phyloP scores from a whole-genome alignment of 2,329 filamentous ascomycete genomes.

The Aspergillus clavatus region DNA sequence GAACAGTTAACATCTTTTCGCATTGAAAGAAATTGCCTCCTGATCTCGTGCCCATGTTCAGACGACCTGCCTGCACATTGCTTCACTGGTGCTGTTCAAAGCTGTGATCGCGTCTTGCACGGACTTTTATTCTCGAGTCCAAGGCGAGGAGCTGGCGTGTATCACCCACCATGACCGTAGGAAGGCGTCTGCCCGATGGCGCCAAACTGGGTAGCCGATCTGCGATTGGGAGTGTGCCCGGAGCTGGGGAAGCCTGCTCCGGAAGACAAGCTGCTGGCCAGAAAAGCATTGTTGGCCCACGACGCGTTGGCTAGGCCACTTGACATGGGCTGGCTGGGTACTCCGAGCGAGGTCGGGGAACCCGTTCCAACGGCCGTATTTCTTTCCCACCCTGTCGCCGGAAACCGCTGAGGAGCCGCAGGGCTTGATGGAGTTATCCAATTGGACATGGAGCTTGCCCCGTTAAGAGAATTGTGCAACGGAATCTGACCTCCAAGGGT shows the following conservation, averaged over 20 bases:
- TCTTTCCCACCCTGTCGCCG: slow-evolving; percentile 23
- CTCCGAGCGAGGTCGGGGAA: slow-evolving; percentile 17
- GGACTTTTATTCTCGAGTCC: not conserved
- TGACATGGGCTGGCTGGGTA: slow-evolving; percentile 24
- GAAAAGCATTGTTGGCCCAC: slow-evolving; percentile 36
- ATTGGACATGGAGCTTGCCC: slow-evolving; percentile 19
- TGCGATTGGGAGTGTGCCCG: slow-evolving; percentile 23
- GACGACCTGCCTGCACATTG: not conserved
- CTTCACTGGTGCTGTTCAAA: not conserved
- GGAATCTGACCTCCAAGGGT: slow-evolving; percentile 24
- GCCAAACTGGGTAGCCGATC: slow-evolving; percentile 31
- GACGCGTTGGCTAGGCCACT: slow-evolving; percentile 26
- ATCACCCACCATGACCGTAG: slow-evolving; percentile 47
- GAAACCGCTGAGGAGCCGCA: slow-evolving; percentile 12
- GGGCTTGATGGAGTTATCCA: slow-evolving; percentile 20
- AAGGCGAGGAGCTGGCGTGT: not conserved
- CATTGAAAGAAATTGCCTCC: not conserved
- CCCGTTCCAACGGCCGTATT: slow-evolving; percentile 13
- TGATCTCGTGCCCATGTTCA: not conserved
- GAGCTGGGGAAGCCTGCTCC: slow-evolving; percentile 22
- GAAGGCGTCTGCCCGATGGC: slow-evolving; percentile 46
- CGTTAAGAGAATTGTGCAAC: slow-evolving; percentile 18
- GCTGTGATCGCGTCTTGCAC: not conserved
- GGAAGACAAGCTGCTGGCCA: slow-evolving; percentile 27
- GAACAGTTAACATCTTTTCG: not conserved